Conservation (phyloP, 164 flowering plant genomes). For the Saururus chinensis region DNA sequence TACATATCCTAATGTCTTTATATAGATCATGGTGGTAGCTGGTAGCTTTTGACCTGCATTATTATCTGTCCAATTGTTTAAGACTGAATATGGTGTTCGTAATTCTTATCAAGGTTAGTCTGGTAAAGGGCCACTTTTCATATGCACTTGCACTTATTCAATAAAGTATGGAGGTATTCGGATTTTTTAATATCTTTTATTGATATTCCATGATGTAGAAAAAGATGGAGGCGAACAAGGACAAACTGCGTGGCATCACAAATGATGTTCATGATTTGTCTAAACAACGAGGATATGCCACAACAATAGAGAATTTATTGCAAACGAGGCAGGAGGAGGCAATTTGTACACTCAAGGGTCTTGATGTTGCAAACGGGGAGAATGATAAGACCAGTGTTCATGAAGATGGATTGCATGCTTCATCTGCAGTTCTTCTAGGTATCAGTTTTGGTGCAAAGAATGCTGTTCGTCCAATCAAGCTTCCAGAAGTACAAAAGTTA, state of each 20-base stretch:
- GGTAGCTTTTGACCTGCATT: no score
- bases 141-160: no score
- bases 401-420: constrained; percentile 49
- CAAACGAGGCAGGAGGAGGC: constrained; percentile 73
- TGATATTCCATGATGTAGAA: constrained; percentile 29
- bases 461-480: constrained; percentile 63
- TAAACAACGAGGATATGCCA: constrained; percentile 28
- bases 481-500: constrained; percentile 61
- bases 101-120: no score
- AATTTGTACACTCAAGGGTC: constrained; percentile 48
- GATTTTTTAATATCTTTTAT: not conserved
- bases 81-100: no score
- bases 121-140: no score
- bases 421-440: constrained; percentile 66
- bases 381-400: constrained; percentile 32
- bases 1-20: no score
- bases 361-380: constrained; percentile 36
- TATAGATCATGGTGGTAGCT: no score
- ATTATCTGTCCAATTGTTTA: no score
- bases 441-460: constrained; percentile 58
- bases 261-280: constrained; percentile 32
- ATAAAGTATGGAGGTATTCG: no score
- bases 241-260: constrained; percentile 43
- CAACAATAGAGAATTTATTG: constrained; percentile 30
- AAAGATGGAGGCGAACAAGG: constrained; percentile 63